phyloP scores from a whole-genome alignment of 495 filamentous ascomycete genomes.

The Penicillium mononematosum region DNA sequence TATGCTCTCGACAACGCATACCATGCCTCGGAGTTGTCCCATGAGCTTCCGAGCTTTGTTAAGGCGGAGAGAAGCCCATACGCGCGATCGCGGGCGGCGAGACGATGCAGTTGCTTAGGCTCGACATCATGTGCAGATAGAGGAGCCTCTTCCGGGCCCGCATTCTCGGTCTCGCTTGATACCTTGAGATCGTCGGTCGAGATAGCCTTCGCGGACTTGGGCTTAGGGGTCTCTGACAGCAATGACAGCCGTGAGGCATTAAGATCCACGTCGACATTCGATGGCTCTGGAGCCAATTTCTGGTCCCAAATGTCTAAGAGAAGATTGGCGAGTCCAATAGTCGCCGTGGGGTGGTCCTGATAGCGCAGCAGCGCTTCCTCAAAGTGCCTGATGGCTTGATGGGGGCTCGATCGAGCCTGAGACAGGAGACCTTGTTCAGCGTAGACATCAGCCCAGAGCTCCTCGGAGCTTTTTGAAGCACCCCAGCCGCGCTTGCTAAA shows the following conservation, averaged over 20 bases:
- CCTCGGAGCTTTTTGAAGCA: slow-evolving; percentile 69
- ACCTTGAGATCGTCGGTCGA: slow-evolving; percentile 29
- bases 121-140: slow-evolving; percentile 33
- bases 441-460: slow-evolving; percentile 77
- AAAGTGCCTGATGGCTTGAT: slow-evolving; percentile 68
- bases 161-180: slow-evolving; percentile 13
- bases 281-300: slow-evolving; percentile 48
- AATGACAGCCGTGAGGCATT: slow-evolving; percentile 30
- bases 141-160: slow-evolving; percentile 11
- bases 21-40: slow-evolving; percentile 96
- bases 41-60: slow-evolving; percentile 81
- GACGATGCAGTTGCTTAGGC: slow-evolving; percentile 66
- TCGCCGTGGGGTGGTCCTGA: slow-evolving; percentile 75
- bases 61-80: slow-evolving; percentile 75
- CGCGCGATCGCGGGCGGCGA: slow-evolving; percentile 84
- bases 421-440: slow-evolving; percentile 73
- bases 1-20: slow-evolving; percentile 80
- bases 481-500: slow-evolving; percentile 69
- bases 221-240: slow-evolving; percentile 22
- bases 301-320: slow-evolving; percentile 82
- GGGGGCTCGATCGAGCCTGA: slow-evolving; percentile 57
- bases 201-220: slow-evolving; percentile 21
- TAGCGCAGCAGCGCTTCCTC: slow-evolving; percentile 75
- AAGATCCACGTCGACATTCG: slow-evolving; percentile 33
- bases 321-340: slow-evolving; percentile 77